phyloP scores from a whole-genome alignment of 352 stramenopile species.

The Pythium brachiatum region DNA sequence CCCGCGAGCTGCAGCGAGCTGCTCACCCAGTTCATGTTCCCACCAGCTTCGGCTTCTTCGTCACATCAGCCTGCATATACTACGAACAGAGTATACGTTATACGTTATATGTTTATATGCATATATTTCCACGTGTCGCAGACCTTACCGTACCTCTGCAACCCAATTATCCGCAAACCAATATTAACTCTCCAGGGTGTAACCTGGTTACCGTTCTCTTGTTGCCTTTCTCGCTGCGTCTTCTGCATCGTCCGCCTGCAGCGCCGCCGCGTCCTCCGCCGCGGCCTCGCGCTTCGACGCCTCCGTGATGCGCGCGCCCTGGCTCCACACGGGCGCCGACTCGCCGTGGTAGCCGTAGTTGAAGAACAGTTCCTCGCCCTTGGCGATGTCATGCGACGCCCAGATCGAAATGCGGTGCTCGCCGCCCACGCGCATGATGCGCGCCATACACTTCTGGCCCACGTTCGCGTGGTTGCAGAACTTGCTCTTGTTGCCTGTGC shows the following conservation, averaged over 20 bases:
- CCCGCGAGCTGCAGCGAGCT: conserved; percentile 79
- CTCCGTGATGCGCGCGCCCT: conserved; percentile 31
- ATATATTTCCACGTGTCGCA: background rate
- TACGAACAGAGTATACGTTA: conserved; percentile 3
- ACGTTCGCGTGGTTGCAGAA: conserved; percentile 80
- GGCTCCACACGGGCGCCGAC: conserved; percentile 57
- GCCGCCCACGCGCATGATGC: conserved; percentile 79
- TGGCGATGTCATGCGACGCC: conserved; percentile 70
- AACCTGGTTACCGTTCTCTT: background rate
- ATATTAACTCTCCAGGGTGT: background rate
- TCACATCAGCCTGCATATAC: background rate
- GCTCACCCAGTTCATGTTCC: conserved; percentile 81
- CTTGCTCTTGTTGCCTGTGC: conserved; percentile 90
- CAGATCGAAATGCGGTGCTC: conserved; percentile 90
- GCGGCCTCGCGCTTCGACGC: conserved; percentile 24
- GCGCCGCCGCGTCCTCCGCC: background rate
- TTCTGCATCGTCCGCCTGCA: background rate
- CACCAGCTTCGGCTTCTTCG: too few species aligned
- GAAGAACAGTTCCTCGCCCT: conserved; percentile 65
- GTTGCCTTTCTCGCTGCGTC: background rate
- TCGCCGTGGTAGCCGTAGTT: conserved; percentile 62
- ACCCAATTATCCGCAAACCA: background rate
- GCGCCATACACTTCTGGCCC: conserved; percentile 68
- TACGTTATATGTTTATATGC: background rate
- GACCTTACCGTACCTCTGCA: background rate